Percentiles rank a stretch among this genome's conserved stretches.
phyloP scores from a whole-genome alignment of 257 asterid species.

The Nicotiana tomentosiformis region DNA sequence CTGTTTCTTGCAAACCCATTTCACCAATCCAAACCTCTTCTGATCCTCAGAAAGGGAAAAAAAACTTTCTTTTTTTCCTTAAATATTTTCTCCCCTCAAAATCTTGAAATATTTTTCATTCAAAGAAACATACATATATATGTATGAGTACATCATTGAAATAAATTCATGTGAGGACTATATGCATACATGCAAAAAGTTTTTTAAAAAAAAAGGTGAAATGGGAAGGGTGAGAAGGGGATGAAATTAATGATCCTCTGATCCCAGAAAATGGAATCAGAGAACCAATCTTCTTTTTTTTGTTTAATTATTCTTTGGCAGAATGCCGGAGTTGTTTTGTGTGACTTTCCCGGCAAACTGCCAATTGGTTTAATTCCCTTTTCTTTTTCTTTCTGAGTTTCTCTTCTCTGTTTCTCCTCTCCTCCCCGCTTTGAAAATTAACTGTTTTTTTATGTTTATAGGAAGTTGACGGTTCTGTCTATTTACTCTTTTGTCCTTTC shows the following conservation, averaged over 20 bases:
- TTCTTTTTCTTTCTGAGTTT: not conserved
- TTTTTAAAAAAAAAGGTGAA: not conserved
- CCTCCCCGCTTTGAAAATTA: slow-evolving; percentile 23
- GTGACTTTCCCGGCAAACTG: slow-evolving; percentile 14
- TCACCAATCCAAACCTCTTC: not conserved
- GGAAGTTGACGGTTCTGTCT: slow-evolving; percentile 8
- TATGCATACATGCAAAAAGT: slow-evolving; percentile 3
- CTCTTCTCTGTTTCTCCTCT: slow-evolving; percentile 15
- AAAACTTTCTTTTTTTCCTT: not conserved
- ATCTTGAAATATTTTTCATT: not conserved
- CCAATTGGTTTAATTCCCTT: not conserved
- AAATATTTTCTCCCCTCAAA: not conserved
- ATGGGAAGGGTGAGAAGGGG: slow-evolving; percentile 33
- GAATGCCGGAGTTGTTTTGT: not conserved
- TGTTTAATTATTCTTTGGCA: not conserved
- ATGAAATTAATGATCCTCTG: slow-evolving; percentile 45
- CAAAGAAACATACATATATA: not conserved
- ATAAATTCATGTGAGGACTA: slow-evolving; percentile 7
- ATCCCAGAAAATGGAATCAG: slow-evolving; percentile 73
- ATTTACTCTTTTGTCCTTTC: slow-evolving; percentile 31
- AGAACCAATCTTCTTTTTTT: slow-evolving; percentile 35
- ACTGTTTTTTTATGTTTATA: slow-evolving; percentile 26
- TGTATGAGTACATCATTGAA: not conserved
- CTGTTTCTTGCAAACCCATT: slow-evolving; percentile 42
- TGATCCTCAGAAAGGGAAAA: not conserved